Conservation (phyloP, 345 rosid species). For the Pelargonium nanum region DNA sequence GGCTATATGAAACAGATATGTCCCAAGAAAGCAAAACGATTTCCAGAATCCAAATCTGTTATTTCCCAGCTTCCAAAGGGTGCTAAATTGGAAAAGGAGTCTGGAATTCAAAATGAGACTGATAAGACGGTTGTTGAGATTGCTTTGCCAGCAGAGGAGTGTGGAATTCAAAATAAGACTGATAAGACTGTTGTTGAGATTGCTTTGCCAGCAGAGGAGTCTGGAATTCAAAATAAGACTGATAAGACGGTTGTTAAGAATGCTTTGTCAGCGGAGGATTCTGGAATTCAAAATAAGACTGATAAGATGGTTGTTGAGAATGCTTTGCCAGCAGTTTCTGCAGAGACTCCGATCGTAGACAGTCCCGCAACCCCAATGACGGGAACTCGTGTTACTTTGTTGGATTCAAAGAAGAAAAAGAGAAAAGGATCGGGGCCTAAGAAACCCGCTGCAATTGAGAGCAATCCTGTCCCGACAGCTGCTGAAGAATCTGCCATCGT, state of each 20-base stretch:
- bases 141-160: constrained; percentile 6
- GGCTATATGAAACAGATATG: constrained; percentile 40
- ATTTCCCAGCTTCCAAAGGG: constrained; percentile 13
- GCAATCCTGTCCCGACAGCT: constrained; percentile 4
- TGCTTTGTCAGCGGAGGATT: constrained; percentile 7
- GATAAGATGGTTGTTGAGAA: neutral
- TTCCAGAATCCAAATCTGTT: constrained; percentile 3
- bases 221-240: constrained; percentile 8
- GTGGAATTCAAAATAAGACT: constrained; percentile 8
- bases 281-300: constrained; percentile 9
- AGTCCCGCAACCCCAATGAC: constrained; percentile 25
- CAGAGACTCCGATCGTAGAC: constrained; percentile 7
- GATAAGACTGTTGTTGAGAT: neutral
- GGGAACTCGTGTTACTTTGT: constrained; percentile 17
- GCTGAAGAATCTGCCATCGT: constrained; percentile 13
- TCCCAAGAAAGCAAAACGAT: constrained; percentile 18
- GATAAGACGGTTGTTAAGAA: constrained; percentile 3
- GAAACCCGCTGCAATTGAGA: constrained; percentile 23
- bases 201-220: constrained; percentile 6
- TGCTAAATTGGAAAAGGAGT: constrained; percentile 7
- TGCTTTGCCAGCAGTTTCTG: constrained; percentile 17
- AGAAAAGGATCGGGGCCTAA: constrained; percentile 32
- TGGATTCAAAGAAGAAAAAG: constrained; percentile 34
- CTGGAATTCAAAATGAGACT: constrained; percentile 10
- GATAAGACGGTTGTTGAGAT: constrained; percentile 1